These are phyloP conservation scores for Acer yangbiense DNA, from an alignment of 345 rosid species.

Conservation along the genomic window DNA sequence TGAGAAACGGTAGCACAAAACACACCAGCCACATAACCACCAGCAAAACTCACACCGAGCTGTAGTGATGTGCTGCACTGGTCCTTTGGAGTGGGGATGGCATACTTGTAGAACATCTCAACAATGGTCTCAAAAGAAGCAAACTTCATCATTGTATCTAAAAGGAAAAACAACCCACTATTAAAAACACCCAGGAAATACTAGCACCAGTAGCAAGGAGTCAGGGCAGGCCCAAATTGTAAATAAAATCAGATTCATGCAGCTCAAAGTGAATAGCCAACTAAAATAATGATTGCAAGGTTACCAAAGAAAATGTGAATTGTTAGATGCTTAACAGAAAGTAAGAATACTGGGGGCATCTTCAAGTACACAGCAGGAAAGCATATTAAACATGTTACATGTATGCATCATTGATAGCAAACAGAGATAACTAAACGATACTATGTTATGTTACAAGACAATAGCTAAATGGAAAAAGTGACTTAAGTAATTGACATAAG, in stretches of 20 bases:
- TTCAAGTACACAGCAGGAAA: not conserved
- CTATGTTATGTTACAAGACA: not conserved
- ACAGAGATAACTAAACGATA: not conserved
- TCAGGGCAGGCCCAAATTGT: not conserved
- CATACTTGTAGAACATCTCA: conserved; percentile 85
- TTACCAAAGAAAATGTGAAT: not conserved
- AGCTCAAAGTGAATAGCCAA: not conserved
- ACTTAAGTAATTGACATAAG: not conserved
- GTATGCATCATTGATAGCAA: not conserved
- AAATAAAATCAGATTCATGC: not conserved
- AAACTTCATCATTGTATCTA: conserved; percentile 99
- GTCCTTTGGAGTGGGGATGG: conserved; percentile 79
- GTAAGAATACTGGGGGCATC: not conserved
- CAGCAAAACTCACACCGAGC: conserved; percentile 93
- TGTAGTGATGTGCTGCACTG: conserved; percentile 86
- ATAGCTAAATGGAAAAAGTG: not conserved
- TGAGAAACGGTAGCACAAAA: conserved; percentile 89
- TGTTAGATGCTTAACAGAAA: not conserved
- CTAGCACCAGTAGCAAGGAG: not conserved
- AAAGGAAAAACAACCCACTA: conserved; percentile 9
- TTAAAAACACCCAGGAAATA: not conserved
- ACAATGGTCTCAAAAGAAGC: conserved; percentile 94
- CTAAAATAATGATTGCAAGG: conserved; percentile 3
- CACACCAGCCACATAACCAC: conserved; percentile 92
- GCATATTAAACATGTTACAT: not conserved